Evolutionary conservation across 768 basidiomycete species (phyloP).

Genomic region (Suillus discolor): DNA sequence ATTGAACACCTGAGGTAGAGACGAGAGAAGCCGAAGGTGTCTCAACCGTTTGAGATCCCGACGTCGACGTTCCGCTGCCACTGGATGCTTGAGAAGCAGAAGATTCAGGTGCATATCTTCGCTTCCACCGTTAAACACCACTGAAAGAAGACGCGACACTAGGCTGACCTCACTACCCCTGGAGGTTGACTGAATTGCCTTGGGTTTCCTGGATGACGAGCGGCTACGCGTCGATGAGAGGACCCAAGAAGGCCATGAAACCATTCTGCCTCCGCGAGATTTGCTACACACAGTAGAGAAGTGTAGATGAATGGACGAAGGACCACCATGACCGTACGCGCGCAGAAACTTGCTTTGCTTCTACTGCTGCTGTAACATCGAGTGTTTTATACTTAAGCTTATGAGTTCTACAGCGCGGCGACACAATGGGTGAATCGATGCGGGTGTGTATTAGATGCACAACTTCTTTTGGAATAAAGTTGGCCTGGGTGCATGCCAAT

Average conservation of each 20-base stretch:
- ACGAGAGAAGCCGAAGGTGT: background rate
- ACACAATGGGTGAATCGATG: background rate
- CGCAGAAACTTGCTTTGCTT: background rate
- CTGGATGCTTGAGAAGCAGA: background rate
- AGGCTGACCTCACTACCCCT: background rate
- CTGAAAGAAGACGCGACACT: too few species aligned
- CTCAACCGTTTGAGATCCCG: background rate
- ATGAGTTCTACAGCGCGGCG: background rate
- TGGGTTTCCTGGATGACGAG: background rate
- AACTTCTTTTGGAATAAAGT: background rate
- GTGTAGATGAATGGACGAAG: background rate
- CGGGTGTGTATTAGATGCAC: background rate
- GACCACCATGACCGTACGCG: background rate
- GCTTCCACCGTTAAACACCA: background rate
- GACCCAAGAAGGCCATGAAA: background rate
- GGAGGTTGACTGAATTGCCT: background rate
- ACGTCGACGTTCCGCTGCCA: background rate
- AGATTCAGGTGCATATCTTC: background rate
- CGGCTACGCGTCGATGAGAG: background rate
- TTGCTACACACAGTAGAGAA: slow-evolving; percentile 2
- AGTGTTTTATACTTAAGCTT: slow-evolving; percentile 1
- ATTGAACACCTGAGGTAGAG: background rate
- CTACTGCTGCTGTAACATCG: background rate
- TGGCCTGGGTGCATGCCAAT: background rate
- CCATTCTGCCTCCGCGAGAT: background rate